Evolutionary conservation across 805 yeast genomes (phyloP).

Genomic region (Wickerhamiella allomyrinae): DNA sequence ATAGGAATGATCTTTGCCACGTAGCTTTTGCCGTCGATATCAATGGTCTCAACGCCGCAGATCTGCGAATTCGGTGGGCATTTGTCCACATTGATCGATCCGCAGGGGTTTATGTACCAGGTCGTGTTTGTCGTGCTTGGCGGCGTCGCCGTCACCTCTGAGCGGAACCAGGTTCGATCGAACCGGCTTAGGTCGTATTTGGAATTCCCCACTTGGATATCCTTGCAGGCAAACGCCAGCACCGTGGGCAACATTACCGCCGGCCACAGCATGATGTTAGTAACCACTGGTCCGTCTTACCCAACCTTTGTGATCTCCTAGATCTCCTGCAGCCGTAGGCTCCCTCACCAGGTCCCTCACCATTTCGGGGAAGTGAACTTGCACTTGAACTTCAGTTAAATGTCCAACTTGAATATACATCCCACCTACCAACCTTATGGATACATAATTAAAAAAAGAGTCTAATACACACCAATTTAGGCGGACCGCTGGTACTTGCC

Average conservation of each 20-base stretch:
- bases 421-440: too few relatives aligned
- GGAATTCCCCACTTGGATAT: not conserved
- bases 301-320: too few relatives aligned
- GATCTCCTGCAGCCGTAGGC: too few relatives aligned
- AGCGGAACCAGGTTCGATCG: slow-evolving; percentile 35
- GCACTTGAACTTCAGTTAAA: too few relatives aligned
- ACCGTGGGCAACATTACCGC: slow-evolving; percentile 3
- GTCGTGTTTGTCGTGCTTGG: slow-evolving; percentile 51
- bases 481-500: slow-evolving; percentile 91
- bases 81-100: slow-evolving; percentile 29
- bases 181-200: slow-evolving; percentile 31
- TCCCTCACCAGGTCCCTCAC: too few relatives aligned
- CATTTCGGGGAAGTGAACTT: too few relatives aligned
- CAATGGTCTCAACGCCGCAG: slow-evolving; percentile 57
- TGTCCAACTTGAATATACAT: too few relatives aligned
- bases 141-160: slow-evolving; percentile 46
- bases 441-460: not conserved
- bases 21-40: slow-evolving; percentile 35
- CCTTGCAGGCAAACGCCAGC: slow-evolving; percentile 6
- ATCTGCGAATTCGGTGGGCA: slow-evolving; percentile 64
- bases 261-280: slow-evolving; percentile 1
- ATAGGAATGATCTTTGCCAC: slow-evolving; percentile 48
- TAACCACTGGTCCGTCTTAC: too few relatives aligned
- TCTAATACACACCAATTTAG: slow-evolving; percentile 4
- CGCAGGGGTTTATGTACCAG: slow-evolving; percentile 67